These are phyloP conservation scores for Parascedosporium putredinis DNA, from an alignment of 2,329 filamentous ascomycete genomes.

Conservation along the genomic window DNA sequence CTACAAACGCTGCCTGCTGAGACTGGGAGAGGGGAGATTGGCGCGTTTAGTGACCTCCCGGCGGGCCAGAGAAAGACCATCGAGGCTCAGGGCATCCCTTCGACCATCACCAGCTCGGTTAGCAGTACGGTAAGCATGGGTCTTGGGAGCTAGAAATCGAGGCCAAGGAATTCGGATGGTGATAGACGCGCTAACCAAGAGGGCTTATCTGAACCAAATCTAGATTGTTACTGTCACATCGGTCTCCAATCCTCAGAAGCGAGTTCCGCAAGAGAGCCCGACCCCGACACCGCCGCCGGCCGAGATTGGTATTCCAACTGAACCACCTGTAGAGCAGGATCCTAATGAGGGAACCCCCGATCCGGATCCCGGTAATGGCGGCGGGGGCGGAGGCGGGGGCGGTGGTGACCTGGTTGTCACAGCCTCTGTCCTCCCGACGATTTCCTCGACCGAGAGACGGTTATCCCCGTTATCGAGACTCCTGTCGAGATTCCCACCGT, in stretches of 20 bases:
- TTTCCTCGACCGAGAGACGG: neutral
- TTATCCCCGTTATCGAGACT: neutral
- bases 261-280: neutral
- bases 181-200: neutral
- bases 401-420: neutral
- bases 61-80: neutral
- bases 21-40: neutral
- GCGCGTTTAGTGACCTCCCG: neutral
- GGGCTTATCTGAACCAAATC: too few species aligned
- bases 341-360: neutral
- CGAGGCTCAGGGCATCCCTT: neutral
- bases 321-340: neutral
- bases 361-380: neutral
- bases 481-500: slow-evolving; percentile 1
- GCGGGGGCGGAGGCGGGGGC: neutral
- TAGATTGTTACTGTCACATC: too few species aligned
- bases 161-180: neutral
- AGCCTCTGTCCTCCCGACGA: neutral
- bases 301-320: neutral
- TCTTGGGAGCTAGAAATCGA: neutral
- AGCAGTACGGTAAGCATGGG: neutral
- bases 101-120: neutral
- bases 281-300: neutral
- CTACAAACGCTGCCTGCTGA: neutral
- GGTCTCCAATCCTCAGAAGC: neutral